phyloP scores from a whole-genome alignment of 169 alveolate species.

The Pseudocohnilembus persalinus region DNA sequence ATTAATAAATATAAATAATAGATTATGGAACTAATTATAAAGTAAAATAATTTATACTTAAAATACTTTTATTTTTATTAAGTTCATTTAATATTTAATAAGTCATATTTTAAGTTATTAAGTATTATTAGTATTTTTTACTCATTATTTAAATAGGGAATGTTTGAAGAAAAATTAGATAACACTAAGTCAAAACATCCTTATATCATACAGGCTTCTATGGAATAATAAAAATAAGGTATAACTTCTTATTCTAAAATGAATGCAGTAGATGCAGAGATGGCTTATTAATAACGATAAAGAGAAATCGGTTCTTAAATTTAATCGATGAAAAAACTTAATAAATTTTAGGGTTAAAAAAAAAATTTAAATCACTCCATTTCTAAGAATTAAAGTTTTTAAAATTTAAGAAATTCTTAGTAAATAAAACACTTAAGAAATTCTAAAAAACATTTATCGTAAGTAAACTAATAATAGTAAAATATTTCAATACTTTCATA shows the following conservation, averaged over 20 bases:
- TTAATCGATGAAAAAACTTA: too few species aligned
- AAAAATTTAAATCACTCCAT: background rate
- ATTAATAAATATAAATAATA: too few species aligned
- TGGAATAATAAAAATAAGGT: background rate
- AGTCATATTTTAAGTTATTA: background rate
- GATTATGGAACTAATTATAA: background rate
- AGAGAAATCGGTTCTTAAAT: background rate
- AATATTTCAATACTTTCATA: too few species aligned
- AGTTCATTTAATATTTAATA: background rate
- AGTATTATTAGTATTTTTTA: too few species aligned
- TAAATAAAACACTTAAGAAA: too few species aligned
- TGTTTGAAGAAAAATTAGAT: background rate
- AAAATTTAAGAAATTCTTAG: background rate
- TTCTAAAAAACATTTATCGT: too few species aligned
- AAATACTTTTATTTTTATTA: too few species aligned
- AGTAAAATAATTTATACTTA: background rate
- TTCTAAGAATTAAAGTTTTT: background rate
- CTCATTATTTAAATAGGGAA: too few species aligned
- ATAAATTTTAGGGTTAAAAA: too few species aligned
- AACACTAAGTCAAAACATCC: background rate
- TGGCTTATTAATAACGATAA: background rate
- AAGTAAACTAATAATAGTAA: too few species aligned
- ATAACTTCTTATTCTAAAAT: background rate
- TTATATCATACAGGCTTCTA: background rate
- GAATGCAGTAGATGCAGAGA: background rate